Base-by-base conservation (phyloP, 140 eudicot genomes). In the Cichorium intybus region DNA sequence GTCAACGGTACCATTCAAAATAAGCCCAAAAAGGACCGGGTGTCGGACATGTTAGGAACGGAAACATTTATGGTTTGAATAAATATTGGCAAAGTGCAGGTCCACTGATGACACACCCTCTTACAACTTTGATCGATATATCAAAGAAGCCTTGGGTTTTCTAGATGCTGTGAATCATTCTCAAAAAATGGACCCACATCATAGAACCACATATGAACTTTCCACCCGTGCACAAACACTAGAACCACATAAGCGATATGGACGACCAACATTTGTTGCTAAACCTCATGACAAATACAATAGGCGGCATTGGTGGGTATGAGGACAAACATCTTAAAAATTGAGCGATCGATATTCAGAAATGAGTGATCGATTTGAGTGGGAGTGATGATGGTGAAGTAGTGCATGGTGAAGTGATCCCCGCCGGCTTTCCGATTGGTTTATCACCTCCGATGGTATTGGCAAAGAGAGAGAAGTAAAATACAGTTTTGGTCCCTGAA, bases 1-100 rank as follows among this genome's bases (percentile, higher is more conserved):
- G 60, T 54, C 35, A 18, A 54, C 9, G 60, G 60, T 55, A 55
- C 60, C 60, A 9, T 24, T 55, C 60, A 2, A 22, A 24, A 55
- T 21, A 55, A 12, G 6, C 60, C 39, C 34, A 7, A n/a, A n/a
- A n/a, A n/a, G n/a, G n/a, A n/a, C n/a, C n/a, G n/a, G n/a, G n/a
- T 4, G 7, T 11, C 7, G 10, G 9, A 34, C 39, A 8, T 4
- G 39, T 8, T 33, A 33, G 39, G 8, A 33, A 4, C 8, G 39
- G n/a, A n/a, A n/a, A n/a, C n/a, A n/a, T 1, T 8, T 28, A 11
- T 33, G 8, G 8, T 33, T 7, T 35, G 24, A 24, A 24, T 14
- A 24, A 24, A 26, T 54, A 18, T 54, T 54, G 60, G 60, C 60
- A 24, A 12, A 6, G 22, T 54, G 21, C 60, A 12, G 35, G 60